Base-by-base conservation (phyloP, 257 asterid genomes). In the Jaltomata sinuosa region DNA sequence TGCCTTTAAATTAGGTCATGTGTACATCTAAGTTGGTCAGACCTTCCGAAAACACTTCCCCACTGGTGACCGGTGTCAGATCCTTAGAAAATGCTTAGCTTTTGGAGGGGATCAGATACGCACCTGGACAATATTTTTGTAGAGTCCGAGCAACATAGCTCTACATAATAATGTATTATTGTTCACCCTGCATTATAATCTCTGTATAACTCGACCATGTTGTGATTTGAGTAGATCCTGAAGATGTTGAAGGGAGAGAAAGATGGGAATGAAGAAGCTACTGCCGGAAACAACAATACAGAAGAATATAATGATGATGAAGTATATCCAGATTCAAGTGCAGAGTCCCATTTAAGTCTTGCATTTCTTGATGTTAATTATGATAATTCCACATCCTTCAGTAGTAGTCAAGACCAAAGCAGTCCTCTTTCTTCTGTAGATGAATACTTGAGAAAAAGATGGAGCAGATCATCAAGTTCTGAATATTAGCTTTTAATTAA, bases 281-380 rank as follows among this genome's bases (percentile, higher is more conserved):
- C 84, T 82, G 81, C 21, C 36, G 85, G 82, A 68, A 25, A 67
- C 59, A 93, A 89, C 86, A 86, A 88, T 31, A 85, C 52, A 18
- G 89, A 89, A 65, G 97, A 89, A 55, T 86, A 85, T 25, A 83
- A 90, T 62, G 98, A 94, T 32, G 99, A 95, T 77, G 99, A 95
- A 90, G 98, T 95, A 19, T 94, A 95, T 91, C 97, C 97, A 50
- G 93, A 93, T 88, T 94, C 94, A 55, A 88, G 93, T 83, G 93
- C 95, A 77, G 97, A 91, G 85, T 94, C 99, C 22, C 97, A 94
- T 90, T 85, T 95, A 59, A 87, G 91, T 85, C 92, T 93, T 40
- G 99, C 99, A 4, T 91, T 94, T 49, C 92, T 91, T 81, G 99
- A 93, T 82, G 90, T 94, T 27, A 52, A 29, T 38, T 52, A 88